Conservation (phyloP, 306 rosid genomes). For the Ammopiptanthus mongolicus region DNA sequence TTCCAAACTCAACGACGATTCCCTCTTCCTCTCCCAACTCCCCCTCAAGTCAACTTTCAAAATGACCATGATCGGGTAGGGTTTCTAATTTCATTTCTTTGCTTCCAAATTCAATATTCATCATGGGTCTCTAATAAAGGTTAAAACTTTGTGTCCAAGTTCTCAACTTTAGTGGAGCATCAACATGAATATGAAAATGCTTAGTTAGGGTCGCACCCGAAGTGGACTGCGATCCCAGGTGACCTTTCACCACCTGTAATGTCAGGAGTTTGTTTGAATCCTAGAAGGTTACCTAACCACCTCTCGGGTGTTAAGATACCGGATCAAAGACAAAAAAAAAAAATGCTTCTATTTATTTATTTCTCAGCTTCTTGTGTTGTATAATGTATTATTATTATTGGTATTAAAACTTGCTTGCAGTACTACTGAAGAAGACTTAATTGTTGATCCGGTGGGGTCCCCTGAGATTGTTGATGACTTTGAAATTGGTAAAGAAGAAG, state of each 20-base stretch:
- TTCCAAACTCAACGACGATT: slow-evolving; percentile 80
- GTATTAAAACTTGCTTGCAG: slow-evolving; percentile 30
- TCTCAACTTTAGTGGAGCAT: background rate
- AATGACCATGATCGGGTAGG: slow-evolving; percentile 84
- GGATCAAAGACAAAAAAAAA: no score
- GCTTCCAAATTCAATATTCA: no score
- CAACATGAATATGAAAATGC: no score
- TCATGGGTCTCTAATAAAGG: background rate
- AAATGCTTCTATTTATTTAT: no score
- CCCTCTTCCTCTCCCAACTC: slow-evolving; percentile 67
- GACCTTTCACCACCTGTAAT: no score
- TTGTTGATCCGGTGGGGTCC: slow-evolving; percentile 65
- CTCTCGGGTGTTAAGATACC: no score
- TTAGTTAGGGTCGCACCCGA: no score
- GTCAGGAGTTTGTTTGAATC: no score
- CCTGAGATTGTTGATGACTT: slow-evolving; percentile 87
- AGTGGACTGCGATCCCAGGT: no score
- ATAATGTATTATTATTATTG: background rate
- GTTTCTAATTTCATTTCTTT: background rate
- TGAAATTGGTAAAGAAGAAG: slow-evolving; percentile 75
- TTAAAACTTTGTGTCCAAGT: background rate
- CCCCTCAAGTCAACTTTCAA: slow-evolving; percentile 72
- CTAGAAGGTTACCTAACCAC: no score
- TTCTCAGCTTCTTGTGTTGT: background rate
- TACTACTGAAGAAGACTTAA: slow-evolving; percentile 78